These are phyloP conservation scores for Neurospora sp. DNA, from an alignment of 495 filamentous ascomycete species.

Conservation along the genomic window DNA sequence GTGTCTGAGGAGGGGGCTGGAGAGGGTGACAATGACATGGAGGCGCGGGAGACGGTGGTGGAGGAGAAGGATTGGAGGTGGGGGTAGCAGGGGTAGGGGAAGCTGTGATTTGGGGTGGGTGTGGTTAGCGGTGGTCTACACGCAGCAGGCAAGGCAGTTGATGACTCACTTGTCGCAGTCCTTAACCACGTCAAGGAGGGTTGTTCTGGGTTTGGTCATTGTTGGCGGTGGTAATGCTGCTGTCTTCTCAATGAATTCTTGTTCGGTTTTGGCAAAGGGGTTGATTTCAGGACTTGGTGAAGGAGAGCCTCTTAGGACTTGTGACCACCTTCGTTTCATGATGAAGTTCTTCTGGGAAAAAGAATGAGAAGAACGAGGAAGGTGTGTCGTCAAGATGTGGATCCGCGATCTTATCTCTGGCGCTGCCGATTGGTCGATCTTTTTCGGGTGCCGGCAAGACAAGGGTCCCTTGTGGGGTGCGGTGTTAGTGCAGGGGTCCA, in stretches of 20 bases:
- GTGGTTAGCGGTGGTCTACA: not conserved
- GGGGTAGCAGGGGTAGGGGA: not conserved
- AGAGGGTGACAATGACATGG: not conserved
- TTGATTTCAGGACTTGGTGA: not conserved
- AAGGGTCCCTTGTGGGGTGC: not conserved
- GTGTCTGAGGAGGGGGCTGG: not conserved
- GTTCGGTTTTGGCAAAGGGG: not conserved
- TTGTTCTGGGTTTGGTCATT: not conserved
- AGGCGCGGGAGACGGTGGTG: not conserved
- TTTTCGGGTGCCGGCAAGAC: not conserved
- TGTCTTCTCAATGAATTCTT: not conserved
- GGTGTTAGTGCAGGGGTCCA: not conserved
- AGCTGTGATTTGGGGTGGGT: not conserved
- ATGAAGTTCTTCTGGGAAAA: not conserved
- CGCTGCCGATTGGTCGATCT: not conserved
- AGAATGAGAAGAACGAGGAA: not conserved
- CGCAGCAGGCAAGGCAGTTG: no score
- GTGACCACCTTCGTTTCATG: not conserved
- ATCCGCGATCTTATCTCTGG: not conserved
- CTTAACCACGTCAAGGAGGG: not conserved
- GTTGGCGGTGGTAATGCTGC: not conserved
- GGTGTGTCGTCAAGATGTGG: not conserved
- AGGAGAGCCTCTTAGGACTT: no score
- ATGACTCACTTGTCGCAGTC: not conserved
- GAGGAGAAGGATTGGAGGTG: not conserved